Conservation (phyloP, 805 yeast species). For the Nakazawaea wyomingensis region DNA sequence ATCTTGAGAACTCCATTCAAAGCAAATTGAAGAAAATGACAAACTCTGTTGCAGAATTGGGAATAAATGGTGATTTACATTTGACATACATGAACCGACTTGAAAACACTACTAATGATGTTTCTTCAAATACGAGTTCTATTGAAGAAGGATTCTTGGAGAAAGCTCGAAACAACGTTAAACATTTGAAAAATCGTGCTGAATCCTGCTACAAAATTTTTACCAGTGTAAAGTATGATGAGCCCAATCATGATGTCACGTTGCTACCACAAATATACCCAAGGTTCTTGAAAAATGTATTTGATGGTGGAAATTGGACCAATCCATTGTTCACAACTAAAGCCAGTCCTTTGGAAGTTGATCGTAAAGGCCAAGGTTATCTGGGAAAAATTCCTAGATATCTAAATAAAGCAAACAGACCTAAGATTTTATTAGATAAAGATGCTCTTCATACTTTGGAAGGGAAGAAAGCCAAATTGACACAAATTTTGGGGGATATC, state of each 20-base stretch:
- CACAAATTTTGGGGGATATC: conserved; percentile 35
- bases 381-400: conserved; percentile 1
- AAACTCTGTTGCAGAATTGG: conserved; percentile 53
- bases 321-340: conserved; percentile 50
- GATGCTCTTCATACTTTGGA: conserved; percentile 38
- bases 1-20: conserved; percentile 41
- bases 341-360: conserved; percentile 12
- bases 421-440: conserved; percentile 45
- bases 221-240: conserved; percentile 15
- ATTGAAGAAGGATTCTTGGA: conserved; percentile 14
- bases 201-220: conserved; percentile 16
- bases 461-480: conserved; percentile 32
- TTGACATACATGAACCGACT: conserved; percentile 24
- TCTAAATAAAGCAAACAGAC: conserved; percentile 16
- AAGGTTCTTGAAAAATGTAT: conserved; percentile 57
- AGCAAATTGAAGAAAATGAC: conserved; percentile 48
- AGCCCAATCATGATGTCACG: conserved; percentile 14
- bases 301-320: conserved; percentile 77
- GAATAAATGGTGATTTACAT: conserved; percentile 61
- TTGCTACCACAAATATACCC: conserved; percentile 64
- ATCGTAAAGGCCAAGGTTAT: not conserved
- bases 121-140: not conserved
- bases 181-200: conserved; percentile 17
- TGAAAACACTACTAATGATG: conserved; percentile 2
- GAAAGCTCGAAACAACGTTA: conserved; percentile 21